Conservation (phyloP, 1,284 basidiomycete species). For the Tilletia walkeri region DNA sequence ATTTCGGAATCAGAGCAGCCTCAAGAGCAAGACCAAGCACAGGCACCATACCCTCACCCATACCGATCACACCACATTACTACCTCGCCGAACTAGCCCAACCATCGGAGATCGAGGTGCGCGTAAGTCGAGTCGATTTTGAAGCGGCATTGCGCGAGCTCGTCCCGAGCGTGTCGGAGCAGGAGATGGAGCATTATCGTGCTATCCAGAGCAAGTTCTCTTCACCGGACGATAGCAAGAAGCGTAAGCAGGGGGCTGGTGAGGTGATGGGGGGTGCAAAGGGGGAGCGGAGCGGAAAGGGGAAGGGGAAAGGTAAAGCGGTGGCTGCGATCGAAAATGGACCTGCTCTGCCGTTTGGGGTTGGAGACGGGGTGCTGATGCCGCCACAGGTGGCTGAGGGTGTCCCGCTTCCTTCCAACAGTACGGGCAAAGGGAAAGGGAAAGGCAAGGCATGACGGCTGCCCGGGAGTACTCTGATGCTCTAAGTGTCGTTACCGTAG, state of each 20-base stretch:
- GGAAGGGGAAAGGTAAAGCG: not conserved
- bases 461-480: too few species aligned
- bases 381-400: not conserved
- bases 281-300: not conserved
- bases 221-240: conserved; percentile 19
- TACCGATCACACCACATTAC: conserved; percentile 82
- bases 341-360: too few species aligned
- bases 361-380: not conserved
- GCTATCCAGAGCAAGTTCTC: conserved; percentile 71
- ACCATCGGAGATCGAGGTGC: conserved; percentile 71
- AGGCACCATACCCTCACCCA: conserved; percentile 59
- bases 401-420: not conserved
- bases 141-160: conserved; percentile 71
- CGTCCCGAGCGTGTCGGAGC: conserved; percentile 80
- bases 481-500: too few species aligned
- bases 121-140: conserved; percentile 75
- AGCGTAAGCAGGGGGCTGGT: not conserved
- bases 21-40: not conserved
- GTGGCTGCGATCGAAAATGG: too few species aligned
- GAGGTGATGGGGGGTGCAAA: not conserved
- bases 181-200: conserved; percentile 85
- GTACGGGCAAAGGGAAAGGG: not conserved
- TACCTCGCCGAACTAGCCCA: conserved; percentile 83
- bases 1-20: too few species aligned
- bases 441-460: too few species aligned